phyloP scores from a whole-genome alignment of 371 early-diverging fungal species.

The Mucor circinelloides region DNA sequence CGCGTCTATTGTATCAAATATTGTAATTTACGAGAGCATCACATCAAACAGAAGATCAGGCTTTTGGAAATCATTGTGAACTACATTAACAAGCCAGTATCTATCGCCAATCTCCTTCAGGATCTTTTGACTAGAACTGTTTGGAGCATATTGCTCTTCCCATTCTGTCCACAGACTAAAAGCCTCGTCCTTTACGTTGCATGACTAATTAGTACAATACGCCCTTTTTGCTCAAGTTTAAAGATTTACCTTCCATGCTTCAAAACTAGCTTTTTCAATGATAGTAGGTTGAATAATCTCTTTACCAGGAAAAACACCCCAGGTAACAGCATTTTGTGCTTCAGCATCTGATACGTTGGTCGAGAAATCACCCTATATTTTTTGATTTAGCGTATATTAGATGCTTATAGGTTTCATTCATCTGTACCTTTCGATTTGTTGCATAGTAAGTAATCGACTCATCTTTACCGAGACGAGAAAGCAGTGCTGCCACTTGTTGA shows the following conservation, averaged over 20 bases:
- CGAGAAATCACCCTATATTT: constrained; percentile 65
- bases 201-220: neutral
- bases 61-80: constrained; percentile 85
- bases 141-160: constrained; percentile 74
- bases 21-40: constrained; percentile 28
- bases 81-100: constrained; percentile 90
- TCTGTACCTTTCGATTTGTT: constrained; percentile 64
- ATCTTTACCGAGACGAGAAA: constrained; percentile 50
- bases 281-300: constrained; percentile 95
- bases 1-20: neutral
- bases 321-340: constrained; percentile 86
- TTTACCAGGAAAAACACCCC: constrained; percentile 97
- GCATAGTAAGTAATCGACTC: constrained; percentile 88
- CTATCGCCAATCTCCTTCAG: constrained; percentile 66
- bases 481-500: constrained; percentile 44
- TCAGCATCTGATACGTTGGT: constrained; percentile 63
- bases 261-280: constrained; percentile 86
- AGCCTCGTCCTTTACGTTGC: constrained; percentile 69
- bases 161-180: constrained; percentile 91
- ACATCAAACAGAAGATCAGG: constrained; percentile 58
- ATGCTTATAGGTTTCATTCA: neutral
- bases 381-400: neutral
- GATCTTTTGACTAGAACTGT: constrained; percentile 55
- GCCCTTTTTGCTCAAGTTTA: neutral
- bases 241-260: constrained; percentile 82